Conservation (phyloP, 139 green algal species). For the Closterium sp. region DNA sequence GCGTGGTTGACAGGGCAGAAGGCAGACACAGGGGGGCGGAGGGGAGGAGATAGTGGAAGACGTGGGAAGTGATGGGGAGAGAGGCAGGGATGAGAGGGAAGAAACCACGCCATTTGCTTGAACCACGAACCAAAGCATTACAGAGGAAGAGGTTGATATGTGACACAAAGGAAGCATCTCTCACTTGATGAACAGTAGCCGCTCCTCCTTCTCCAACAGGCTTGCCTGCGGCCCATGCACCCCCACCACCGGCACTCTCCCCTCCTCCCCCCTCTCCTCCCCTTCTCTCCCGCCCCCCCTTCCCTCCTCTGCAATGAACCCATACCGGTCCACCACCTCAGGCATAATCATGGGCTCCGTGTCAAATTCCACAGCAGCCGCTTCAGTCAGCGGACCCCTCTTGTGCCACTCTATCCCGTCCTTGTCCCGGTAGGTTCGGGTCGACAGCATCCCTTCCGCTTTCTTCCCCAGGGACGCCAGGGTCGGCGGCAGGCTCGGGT, state of each 20-base stretch:
- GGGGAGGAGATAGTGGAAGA: background rate
- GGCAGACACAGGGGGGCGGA: too few species aligned
- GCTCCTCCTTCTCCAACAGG: background rate
- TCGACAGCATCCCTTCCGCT: background rate
- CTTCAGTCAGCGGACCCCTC: background rate
- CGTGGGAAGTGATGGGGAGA: background rate
- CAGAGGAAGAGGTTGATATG: background rate
- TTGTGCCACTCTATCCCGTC: slow-evolving; percentile 15
- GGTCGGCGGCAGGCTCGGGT: background rate
- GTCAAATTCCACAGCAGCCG: background rate
- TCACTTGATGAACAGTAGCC: background rate
- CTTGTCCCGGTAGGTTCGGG: slow-evolving; percentile 6
- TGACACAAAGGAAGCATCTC: too few species aligned
- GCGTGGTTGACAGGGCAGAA: background rate
- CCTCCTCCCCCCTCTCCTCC: background rate
- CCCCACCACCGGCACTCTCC: background rate
- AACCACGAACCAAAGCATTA: background rate
- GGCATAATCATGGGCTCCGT: background rate
- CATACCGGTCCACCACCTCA: slow-evolving; percentile 3
- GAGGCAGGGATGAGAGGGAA: background rate
- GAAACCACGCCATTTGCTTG: background rate
- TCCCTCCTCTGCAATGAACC: background rate
- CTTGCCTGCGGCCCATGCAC: background rate
- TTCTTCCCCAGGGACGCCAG: slow-evolving; percentile 5
- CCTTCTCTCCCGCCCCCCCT: background rate